Base-by-base conservation (phyloP, 805 yeast genomes). In the Kodamaea restingae region DNA sequence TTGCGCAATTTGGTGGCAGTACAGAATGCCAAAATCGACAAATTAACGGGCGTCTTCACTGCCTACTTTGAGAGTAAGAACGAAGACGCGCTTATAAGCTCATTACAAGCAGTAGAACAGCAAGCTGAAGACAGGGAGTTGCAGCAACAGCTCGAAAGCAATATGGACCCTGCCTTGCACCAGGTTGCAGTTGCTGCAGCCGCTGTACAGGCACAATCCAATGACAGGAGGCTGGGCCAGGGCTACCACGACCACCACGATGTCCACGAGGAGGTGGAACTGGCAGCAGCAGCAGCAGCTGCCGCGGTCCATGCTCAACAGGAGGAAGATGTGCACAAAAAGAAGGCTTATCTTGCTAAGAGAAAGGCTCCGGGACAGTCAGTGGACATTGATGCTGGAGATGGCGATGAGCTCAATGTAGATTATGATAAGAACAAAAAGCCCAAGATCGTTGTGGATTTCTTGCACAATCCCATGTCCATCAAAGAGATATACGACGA, bases 401-500 rank as follows among this genome's bases (percentile, higher is more conserved):
- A 36, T 12, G 46, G 34, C 17, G 44, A 32, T 7, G 40, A 30
- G 26, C 33, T n/a, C 27, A 31, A 37, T 18, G 40, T 35, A 3
- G 41, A 18, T 10, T 31, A 35, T 25, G 46, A 18, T 47, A 41
- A 41, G 15, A 34, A 55, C 34, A 67, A 65, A 39, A 55, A 58
- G 35, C 73, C 71, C 14, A 65, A 63, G 45, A 58, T 68, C 29
- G 40, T 49, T 17, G 58, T 67, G 33, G 67, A 65, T 32, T 68
- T 68, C 43, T 54, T 68, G 21, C 72, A 67, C 42, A 68, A 67
- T 38, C 74, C 73, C 8, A 65, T 63, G 62, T 63, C 73, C 2
- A 68, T 68, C 4, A 57, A 60, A 41, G 73, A 68, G 42, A 68
- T 68, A 31, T 66, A 67, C 51, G 72, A 67, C 36, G 74, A 68